phyloP scores from a whole-genome alignment of 2,329 filamentous ascomycete species.

The Fusarium nematophilum region DNA sequence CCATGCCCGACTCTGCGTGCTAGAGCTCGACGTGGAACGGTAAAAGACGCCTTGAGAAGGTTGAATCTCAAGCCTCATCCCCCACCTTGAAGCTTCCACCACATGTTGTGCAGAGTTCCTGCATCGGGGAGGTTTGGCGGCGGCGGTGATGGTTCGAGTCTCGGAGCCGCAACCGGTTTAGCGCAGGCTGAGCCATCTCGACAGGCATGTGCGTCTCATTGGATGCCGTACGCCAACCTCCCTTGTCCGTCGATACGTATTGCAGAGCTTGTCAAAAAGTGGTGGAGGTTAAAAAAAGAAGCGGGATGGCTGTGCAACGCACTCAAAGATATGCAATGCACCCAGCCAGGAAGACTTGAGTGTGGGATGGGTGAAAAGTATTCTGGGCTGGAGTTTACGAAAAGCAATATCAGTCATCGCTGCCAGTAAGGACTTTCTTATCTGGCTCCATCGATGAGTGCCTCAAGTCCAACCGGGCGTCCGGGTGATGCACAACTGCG shows the following conservation, averaged over 20 bases:
- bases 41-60: slow-evolving; percentile 33
- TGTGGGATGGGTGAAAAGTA: too few species aligned
- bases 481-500: background rate
- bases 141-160: slow-evolving; percentile 35
- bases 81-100: slow-evolving; percentile 27
- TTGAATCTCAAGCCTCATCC: slow-evolving; percentile 34
- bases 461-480: too few species aligned
- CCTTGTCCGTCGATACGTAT: slow-evolving; percentile 8
- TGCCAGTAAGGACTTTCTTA: too few species aligned
- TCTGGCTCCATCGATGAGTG: too few species aligned
- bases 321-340: background rate
- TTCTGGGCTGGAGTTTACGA: too few species aligned
- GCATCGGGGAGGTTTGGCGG: slow-evolving; percentile 29
- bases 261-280: slow-evolving; percentile 22
- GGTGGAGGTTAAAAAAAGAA: slow-evolving; percentile 44
- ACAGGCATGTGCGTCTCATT: slow-evolving; percentile 33
- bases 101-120: slow-evolving; percentile 41
- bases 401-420: too few species aligned
- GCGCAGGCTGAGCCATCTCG: slow-evolving; percentile 36
- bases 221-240: slow-evolving; percentile 27
- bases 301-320: slow-evolving; percentile 44
- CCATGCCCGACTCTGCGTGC: slow-evolving; percentile 21
- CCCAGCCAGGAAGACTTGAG: too few species aligned
- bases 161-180: slow-evolving; percentile 33
- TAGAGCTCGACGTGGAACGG: slow-evolving; percentile 31